phyloP scores from a whole-genome alignment of 345 rosid genomes.

The Brassica nigra region DNA sequence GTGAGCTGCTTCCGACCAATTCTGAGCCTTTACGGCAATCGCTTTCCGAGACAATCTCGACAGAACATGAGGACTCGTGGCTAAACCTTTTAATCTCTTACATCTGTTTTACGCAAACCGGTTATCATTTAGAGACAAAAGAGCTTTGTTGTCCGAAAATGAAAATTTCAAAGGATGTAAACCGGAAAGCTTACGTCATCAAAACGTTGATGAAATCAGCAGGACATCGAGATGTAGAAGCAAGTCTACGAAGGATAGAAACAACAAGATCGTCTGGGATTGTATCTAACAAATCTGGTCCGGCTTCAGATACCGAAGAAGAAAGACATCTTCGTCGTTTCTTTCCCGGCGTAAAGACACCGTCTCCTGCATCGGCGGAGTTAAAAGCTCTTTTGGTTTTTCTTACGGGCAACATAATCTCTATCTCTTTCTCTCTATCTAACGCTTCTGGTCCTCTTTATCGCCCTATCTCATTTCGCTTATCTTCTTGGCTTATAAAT shows the following conservation, averaged over 20 bases:
- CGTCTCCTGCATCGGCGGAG: neutral
- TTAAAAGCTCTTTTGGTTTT: slow-evolving; percentile 15
- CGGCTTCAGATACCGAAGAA: neutral
- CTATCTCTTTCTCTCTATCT: neutral
- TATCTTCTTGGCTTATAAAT: slow-evolving; percentile 24
- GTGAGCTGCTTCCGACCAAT: slow-evolving; percentile 87
- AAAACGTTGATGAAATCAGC: slow-evolving; percentile 71
- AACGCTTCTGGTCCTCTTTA: slow-evolving; percentile 57
- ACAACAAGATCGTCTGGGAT: slow-evolving; percentile 85
- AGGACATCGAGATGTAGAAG: slow-evolving; percentile 61
- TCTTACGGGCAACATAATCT: slow-evolving; percentile 17
- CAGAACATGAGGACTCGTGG: slow-evolving; percentile 54
- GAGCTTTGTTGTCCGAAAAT: neutral
- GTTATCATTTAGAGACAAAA: neutral
- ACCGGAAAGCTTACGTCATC: slow-evolving; percentile 58
- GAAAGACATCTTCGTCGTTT: slow-evolving; percentile 43
- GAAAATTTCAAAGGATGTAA: neutral
- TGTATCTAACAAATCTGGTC: slow-evolving; percentile 58
- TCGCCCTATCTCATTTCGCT: slow-evolving; percentile 7
- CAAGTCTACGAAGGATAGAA: slow-evolving; percentile 62
- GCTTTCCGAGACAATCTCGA: slow-evolving; percentile 63
- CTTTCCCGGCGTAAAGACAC: slow-evolving; percentile 32
- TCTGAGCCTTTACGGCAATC: slow-evolving; percentile 61
- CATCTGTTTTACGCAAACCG: slow-evolving; percentile 56
- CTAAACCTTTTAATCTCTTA: slow-evolving; percentile 77